These are phyloP conservation scores for Silybum marianum DNA, from an alignment of 129 eudicot genomes.

Conservation along the genomic window DNA sequence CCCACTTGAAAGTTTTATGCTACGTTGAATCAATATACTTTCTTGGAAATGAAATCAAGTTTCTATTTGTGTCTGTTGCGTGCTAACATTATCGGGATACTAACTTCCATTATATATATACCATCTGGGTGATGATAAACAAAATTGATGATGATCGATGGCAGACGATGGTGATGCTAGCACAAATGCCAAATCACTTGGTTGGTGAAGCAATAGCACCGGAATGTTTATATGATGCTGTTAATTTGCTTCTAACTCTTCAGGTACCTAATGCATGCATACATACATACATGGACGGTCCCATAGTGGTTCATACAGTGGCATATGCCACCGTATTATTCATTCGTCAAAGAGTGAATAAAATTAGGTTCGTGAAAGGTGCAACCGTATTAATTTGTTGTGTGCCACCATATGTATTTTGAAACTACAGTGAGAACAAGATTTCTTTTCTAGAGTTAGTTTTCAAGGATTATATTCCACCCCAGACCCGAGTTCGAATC, in stretches of 20 bases:
- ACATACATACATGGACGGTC: too few relatives aligned
- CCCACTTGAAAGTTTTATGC: not conserved
- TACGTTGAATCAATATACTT: not conserved
- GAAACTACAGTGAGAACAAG: too few relatives aligned
- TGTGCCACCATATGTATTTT: too few relatives aligned
- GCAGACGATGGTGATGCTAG: slow-evolving; percentile 53
- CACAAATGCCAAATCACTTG: slow-evolving; percentile 46
- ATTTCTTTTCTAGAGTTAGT: too few relatives aligned
- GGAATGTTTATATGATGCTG: slow-evolving; percentile 52
- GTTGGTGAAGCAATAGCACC: slow-evolving; percentile 56
- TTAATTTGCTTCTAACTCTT: slow-evolving; percentile 53
- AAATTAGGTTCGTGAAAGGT: too few relatives aligned
- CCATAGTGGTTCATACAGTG: too few relatives aligned
- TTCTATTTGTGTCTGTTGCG: not conserved
- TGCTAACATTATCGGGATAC: not conserved
- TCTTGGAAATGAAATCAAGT: not conserved
- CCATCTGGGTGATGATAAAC: slow-evolving; percentile 6
- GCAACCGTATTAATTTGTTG: too few relatives aligned
- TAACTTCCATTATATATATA: not conserved
- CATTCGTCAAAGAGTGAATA: too few relatives aligned
- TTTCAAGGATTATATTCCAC: too few relatives aligned
- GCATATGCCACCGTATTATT: too few relatives aligned
- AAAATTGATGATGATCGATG: slow-evolving; percentile 6
- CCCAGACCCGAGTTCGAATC: too few relatives aligned
- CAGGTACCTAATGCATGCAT: slow-evolving; percentile 45